phyloP scores from a whole-genome alignment of 2,329 filamentous ascomycete genomes.

The Exophiala spinifera region DNA sequence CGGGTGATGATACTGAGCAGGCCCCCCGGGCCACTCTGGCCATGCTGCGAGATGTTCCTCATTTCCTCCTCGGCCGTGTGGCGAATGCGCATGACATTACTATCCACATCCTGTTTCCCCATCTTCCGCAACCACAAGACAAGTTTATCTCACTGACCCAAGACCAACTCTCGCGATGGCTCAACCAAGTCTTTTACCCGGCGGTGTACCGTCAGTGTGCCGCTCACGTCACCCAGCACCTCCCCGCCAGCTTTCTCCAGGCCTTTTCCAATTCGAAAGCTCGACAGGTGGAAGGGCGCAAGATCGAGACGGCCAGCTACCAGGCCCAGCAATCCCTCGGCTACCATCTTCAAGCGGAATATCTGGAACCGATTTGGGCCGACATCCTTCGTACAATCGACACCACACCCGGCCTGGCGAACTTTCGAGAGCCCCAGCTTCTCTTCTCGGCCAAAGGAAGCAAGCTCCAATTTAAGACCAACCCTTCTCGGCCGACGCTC shows the following conservation, averaged over 20 bases:
- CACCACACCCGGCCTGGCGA: too few relatives aligned
- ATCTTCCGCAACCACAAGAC: neutral
- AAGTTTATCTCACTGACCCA: neutral
- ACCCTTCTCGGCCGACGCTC: too few relatives aligned
- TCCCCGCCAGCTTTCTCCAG: neutral
- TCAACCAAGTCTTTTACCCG: neutral
- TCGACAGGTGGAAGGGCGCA: too few relatives aligned
- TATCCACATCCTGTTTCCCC: neutral
- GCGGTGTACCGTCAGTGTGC: neutral
- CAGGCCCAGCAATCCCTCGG: too few relatives aligned
- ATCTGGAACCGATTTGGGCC: too few relatives aligned
- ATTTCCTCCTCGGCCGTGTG: neutral
- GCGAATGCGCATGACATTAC: neutral
- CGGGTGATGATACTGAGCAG: neutral
- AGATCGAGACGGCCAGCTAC: too few relatives aligned
- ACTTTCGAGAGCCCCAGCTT: too few relatives aligned
- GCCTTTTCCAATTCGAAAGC: neutral
- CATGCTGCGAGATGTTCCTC: neutral
- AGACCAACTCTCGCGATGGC: neutral
- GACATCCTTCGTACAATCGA: too few relatives aligned
- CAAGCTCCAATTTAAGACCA: too few relatives aligned
- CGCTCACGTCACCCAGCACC: neutral
- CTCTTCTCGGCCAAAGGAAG: too few relatives aligned
- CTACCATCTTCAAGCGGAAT: too few relatives aligned
- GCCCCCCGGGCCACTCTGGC: neutral